A percentile compares a stretch with the other conserved stretches of the same genome.
These are phyloP conservation scores for Fusarium albosuccineum DNA, from an alignment of 2,329 filamentous ascomycete genomes.

Conservation along the genomic window DNA sequence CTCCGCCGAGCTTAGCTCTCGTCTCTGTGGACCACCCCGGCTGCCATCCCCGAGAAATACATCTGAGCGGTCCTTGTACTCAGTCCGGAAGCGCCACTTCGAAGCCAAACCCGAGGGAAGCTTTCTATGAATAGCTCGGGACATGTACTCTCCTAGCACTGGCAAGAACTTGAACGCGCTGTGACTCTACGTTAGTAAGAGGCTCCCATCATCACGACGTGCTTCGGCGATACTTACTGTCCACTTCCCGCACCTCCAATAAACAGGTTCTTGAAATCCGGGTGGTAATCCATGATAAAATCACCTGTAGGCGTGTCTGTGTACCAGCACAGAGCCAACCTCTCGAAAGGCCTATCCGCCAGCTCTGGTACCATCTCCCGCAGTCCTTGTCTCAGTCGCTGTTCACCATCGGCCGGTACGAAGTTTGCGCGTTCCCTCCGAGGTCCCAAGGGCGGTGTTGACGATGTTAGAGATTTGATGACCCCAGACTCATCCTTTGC, in stretches of 20 bases:
- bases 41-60: conserved; percentile 37
- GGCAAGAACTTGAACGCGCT: conserved; percentile 41
- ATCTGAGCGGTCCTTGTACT: conserved; percentile 25
- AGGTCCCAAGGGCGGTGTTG: conserved; percentile 13
- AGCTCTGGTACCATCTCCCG: conserved; percentile 37
- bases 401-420: conserved; percentile 26
- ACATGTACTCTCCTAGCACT: conserved; percentile 29
- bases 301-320: conserved; percentile 39
- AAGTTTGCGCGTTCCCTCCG: conserved; percentile 27
- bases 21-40: conserved; percentile 30
- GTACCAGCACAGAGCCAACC: conserved; percentile 36
- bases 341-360: conserved; percentile 21
- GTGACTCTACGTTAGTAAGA: rapidly evolving
- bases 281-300: conserved; percentile 42
- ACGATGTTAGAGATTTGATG: conserved; percentile 13
- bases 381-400: conserved; percentile 25
- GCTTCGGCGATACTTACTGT: conserved; percentile 26
- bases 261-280: conserved; percentile 37
- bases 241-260: conserved; percentile 36
- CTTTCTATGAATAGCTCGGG: conserved; percentile 10
- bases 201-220: too few species aligned
- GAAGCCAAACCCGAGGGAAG: conserved; percentile 19
- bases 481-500: neutral
- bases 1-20: conserved; percentile 15
- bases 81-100: conserved; percentile 34